Evolutionary conservation across 495 filamentous ascomycete genomes (phyloP).

Genomic region (Penicillium angulare): DNA sequence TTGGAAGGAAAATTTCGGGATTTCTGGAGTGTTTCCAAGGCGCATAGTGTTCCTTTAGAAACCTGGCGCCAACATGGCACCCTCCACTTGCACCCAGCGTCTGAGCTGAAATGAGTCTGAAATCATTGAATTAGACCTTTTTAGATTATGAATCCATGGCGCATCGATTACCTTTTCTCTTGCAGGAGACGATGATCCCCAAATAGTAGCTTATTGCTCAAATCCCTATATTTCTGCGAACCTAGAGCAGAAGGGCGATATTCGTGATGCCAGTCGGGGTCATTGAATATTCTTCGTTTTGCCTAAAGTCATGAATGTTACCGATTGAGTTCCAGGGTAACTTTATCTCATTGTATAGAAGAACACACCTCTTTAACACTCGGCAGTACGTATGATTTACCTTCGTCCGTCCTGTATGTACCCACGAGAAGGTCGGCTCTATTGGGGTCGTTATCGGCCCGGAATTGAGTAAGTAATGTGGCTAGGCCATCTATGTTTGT

Average conservation of each 20-base stretch:
- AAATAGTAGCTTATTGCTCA: slow-evolving; percentile 12
- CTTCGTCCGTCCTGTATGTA: slow-evolving; percentile 15
- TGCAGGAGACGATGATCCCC: slow-evolving; percentile 14
- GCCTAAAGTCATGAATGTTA: no score
- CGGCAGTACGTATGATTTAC: slow-evolving; percentile 11
- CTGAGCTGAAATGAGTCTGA: slow-evolving; percentile 10
- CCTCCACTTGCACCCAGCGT: slow-evolving; percentile 16
- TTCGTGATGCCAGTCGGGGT: slow-evolving; percentile 17
- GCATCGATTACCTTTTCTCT: slow-evolving; percentile 10
- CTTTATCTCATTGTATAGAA: background rate
- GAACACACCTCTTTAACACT: slow-evolving; percentile 14
- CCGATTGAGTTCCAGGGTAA: background rate
- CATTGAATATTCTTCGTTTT: slow-evolving; percentile 14
- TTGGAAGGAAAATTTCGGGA: slow-evolving; percentile 13
- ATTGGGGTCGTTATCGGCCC: slow-evolving; percentile 8
- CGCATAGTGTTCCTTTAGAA: slow-evolving; percentile 11
- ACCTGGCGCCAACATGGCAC: slow-evolving; percentile 11
- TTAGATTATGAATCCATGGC: background rate
- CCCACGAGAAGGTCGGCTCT: slow-evolving; percentile 17
- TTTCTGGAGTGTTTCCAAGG: slow-evolving; percentile 10
- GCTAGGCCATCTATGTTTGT: background rate
- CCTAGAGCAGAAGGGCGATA: slow-evolving; percentile 13
- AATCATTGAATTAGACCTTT: background rate
- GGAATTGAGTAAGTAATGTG: slow-evolving; percentile 1
- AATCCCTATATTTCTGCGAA: slow-evolving; percentile 7